Evolutionary conservation across 345 rosid genomes (phyloP), one percentile per base, ranked within the genome.

Genomic region (Corchorus olitorius): DNA sequence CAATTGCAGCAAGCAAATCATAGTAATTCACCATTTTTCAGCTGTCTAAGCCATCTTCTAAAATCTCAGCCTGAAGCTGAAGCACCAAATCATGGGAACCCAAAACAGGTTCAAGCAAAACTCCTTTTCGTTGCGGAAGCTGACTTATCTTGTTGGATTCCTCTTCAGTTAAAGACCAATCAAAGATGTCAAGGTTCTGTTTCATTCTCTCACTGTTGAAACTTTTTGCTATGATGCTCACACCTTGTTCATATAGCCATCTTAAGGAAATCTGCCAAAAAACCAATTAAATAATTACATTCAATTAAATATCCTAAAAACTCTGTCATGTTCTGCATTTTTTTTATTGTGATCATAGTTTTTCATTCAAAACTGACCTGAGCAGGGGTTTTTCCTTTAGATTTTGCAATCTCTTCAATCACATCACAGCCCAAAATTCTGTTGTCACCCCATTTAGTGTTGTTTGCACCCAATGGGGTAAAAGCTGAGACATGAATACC

Each of bases 381-480:
- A 73, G 97, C 96, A 12, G 88, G 86, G 9, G 90, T 86, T 75
- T 92, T 94, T 48, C 92, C 81, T 73, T 84, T 92, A 61, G 89
- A 79, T 19, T 71, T 72, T 1, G 97, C 97, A 78, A 91, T 89
- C 63, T 88, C 87, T 75, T 84, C 84, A 4, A 89, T 59, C 41
- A 20, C 59, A 14, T 33, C 19, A 50, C 73, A 69, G 1, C 14
- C 22, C 73, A 69, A 89, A 16, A 86, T 86, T 34, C 84, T 83
- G 67, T 83, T 89, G 72, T 72, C 84, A 60, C 96, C 97, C 91
- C 96, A 89, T 46, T 79, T 17, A 16, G 90, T 86, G 6, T 92
- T 94, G 84, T 70, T 80, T 4, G 92, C 85, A 72, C 94, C 97
- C 63, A 94, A 78, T 67, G 87, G 85, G 3, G 94, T 87, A 59